Evolutionary conservation across 768 basidiomycete genomes (phyloP).

Genomic region (Podaxis rugospora): DNA sequence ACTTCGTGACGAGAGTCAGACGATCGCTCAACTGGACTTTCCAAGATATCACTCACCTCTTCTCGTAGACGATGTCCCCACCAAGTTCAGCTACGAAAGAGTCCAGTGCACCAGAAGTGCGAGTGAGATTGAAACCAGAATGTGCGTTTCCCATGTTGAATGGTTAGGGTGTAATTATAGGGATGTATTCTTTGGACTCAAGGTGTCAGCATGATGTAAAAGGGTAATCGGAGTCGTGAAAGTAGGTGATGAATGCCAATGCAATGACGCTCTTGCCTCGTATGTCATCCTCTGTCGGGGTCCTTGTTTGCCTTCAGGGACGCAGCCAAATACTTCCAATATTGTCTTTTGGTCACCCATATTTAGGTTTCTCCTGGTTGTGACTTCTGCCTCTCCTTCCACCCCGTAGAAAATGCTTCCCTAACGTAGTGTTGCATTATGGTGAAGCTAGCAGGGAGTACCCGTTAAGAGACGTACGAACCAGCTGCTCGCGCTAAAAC

Average conservation of each 20-base stretch:
- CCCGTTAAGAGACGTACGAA: too few species aligned
- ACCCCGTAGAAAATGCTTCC: not conserved
- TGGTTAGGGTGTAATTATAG: not conserved
- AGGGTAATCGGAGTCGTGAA: not conserved
- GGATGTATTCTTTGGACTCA: not conserved
- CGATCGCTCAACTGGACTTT: not conserved
- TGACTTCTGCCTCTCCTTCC: not conserved
- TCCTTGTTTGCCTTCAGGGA: not conserved
- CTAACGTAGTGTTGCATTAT: not conserved
- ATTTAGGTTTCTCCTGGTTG: not conserved
- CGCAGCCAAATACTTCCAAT: not conserved
- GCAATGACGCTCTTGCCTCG: not conserved
- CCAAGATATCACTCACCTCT: slow-evolving; percentile 53
- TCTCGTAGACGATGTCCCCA: slow-evolving; percentile 85
- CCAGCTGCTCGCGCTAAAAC: too few species aligned
- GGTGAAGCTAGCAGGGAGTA: too few species aligned
- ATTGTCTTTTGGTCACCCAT: not conserved
- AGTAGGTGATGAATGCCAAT: not conserved
- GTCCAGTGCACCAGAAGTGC: slow-evolving; percentile 78
- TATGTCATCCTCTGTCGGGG: slow-evolving; percentile 3
- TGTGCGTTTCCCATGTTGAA: slow-evolving; percentile 72
- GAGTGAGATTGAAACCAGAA: slow-evolving; percentile 64
- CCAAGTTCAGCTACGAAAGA: slow-evolving; percentile 89
- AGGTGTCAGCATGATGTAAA: slow-evolving; percentile 4
- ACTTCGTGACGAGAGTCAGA: slow-evolving; percentile 27